Percentiles rank a stretch among this genome's conserved stretches.
Evolutionary conservation across 805 yeast genomes (phyloP).

Genomic region (Candida saitoana): DNA sequence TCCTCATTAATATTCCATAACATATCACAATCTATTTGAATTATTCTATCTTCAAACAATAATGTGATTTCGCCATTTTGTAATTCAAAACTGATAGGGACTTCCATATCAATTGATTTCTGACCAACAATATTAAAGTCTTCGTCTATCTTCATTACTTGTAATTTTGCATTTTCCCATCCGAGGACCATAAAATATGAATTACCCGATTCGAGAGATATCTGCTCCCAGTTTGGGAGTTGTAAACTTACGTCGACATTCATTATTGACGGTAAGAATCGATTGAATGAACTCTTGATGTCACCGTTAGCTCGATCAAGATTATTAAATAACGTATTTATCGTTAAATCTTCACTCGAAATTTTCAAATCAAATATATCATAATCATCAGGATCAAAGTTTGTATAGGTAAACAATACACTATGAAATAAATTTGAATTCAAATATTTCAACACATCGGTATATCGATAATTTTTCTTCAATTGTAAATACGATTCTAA

Average conservation of each 20-base stretch:
- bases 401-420: conserved; percentile 3
- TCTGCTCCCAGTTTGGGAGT: neutral
- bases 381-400: conserved; percentile 1
- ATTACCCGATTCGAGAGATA: neutral
- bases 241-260: neutral
- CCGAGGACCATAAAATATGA: neutral
- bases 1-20: neutral
- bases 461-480: conserved; percentile 9
- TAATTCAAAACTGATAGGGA: neutral
- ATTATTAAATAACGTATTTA: neutral
- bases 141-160: conserved; percentile 1
- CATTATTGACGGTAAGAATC: conserved; percentile 1
- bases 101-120: neutral
- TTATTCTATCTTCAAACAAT: conserved; percentile 1
- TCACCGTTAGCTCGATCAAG: neutral
- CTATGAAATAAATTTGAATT: conserved; percentile 19
- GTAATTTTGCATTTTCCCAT: neutral
- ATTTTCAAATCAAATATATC: neutral
- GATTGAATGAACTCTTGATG: conserved; percentile 10
- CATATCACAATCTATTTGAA: neutral
- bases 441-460: conserved; percentile 23
- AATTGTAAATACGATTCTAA: conserved; percentile 10
- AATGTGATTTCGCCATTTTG: neutral
- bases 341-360: neutral
- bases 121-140: neutral